These are phyloP conservation scores for Guillardia theta DNA, from an alignment of 78 protist genomes.

Conservation along the genomic window DNA sequence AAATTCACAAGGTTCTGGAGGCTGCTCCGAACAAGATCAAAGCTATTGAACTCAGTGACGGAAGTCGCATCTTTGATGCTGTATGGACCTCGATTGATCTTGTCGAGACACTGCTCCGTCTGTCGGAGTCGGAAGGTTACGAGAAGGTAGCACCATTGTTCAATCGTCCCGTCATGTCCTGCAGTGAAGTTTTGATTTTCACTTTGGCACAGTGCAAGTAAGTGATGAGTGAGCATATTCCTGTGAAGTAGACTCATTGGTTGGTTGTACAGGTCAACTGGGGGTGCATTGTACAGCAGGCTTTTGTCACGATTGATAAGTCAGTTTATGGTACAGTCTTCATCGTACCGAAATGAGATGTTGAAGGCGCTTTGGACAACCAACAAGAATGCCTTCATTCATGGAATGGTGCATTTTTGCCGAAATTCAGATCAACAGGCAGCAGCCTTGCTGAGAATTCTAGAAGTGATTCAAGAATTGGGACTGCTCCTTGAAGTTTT, in stretches of 20 bases:
- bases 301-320: neutral
- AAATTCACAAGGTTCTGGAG: too few relatives aligned
- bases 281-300: neutral
- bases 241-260: neutral
- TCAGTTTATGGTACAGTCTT: neutral
- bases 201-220: neutral
- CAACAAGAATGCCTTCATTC: neutral
- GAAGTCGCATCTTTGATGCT: too few relatives aligned
- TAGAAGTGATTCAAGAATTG: neutral
- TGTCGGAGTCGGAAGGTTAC: neutral
- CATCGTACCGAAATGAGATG: neutral
- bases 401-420: neutral
- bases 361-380: neutral
- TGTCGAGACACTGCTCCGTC: neutral
- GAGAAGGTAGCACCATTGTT: neutral
- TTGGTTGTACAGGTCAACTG: too few relatives aligned
- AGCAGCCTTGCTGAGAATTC: neutral
- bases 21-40: too few relatives aligned
- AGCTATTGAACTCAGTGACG: too few relatives aligned
- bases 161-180: neutral
- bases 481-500: neutral
- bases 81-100: constrained; percentile 50
- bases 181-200: constrained; percentile 41
- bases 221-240: neutral
- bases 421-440: neutral